Percentiles rank a stretch among this genome's conserved stretches.
phyloP scores from a whole-genome alignment of 345 rosid species.

The Zanthoxylum bungeanum region DNA sequence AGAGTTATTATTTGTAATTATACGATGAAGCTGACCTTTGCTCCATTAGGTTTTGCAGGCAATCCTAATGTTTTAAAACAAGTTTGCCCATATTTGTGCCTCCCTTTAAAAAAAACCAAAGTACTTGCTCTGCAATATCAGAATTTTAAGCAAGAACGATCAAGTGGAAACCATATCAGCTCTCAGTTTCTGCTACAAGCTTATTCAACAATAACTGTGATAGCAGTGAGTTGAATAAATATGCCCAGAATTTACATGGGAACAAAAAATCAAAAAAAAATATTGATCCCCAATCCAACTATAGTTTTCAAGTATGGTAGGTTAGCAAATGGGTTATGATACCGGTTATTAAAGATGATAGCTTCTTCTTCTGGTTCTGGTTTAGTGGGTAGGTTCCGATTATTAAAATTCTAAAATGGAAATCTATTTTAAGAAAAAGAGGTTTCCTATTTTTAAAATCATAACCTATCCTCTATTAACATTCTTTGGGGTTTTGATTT shows the following conservation, averaged over 20 bases:
- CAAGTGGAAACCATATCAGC: not conserved
- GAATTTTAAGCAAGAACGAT: not conserved
- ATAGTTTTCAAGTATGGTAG: not conserved
- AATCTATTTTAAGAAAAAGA: no score
- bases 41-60: conserved; percentile 28
- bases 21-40: conserved; percentile 23
- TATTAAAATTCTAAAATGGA: no score
- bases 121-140: conserved; percentile 23
- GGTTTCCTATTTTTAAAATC: no score
- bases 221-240: no score
- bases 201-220: no score
- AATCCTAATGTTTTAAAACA: conserved; percentile 31
- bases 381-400: no score
- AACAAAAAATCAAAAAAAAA: no score
- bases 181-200: not conserved
- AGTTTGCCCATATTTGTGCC: conserved; percentile 23
- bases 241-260: not conserved
- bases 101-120: conserved; percentile 32
- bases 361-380: no score
- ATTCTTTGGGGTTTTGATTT: no score
- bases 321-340: no score
- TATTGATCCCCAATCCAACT: not conserved
- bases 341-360: no score
- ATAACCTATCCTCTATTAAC: no score
- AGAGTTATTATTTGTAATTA: not conserved